Conservation (phyloP, 2,329 filamentous ascomycete species). For the Dryadomyces quercivorus region DNA sequence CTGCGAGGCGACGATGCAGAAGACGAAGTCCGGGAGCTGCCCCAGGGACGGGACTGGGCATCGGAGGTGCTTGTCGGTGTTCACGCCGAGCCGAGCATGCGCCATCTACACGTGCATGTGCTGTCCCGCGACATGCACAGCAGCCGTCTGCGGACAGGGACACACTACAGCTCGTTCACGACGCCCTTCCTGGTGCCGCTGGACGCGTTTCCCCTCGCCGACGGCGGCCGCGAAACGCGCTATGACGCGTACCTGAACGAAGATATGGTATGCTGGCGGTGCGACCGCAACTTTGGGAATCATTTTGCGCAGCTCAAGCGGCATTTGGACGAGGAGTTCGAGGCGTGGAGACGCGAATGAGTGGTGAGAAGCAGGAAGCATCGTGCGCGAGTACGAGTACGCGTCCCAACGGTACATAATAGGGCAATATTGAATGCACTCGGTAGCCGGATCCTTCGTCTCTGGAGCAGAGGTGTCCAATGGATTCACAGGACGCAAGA, state of each 20-base stretch:
- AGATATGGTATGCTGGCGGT: slow-evolving; percentile 76
- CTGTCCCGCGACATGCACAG: slow-evolving; percentile 70
- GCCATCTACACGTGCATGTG: slow-evolving; percentile 81
- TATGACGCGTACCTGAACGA: neutral
- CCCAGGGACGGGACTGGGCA: slow-evolving; percentile 70
- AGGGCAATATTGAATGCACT: no score
- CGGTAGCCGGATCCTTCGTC: no score
- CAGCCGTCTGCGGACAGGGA: slow-evolving; percentile 59
- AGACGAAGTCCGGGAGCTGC: slow-evolving; percentile 19
- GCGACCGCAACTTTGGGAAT: slow-evolving; percentile 60
- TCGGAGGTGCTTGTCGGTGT: slow-evolving; percentile 65
- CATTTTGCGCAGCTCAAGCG: slow-evolving; percentile 61
- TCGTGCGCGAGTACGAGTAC: neutral
- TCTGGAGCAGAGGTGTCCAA: no score
- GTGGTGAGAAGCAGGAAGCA: neutral
- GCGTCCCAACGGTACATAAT: no score
- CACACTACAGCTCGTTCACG: slow-evolving; percentile 87
- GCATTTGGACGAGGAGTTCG: slow-evolving; percentile 52
- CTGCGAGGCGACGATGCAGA: slow-evolving; percentile 43
- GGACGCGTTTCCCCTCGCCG: slow-evolving; percentile 63
- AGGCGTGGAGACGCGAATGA: slow-evolving; percentile 33
- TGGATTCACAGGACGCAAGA: no score
- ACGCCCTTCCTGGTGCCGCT: slow-evolving; percentile 74
- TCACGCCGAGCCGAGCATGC: slow-evolving; percentile 85
- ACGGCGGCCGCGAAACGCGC: slow-evolving; percentile 39